Evolutionary conservation across 106 monocot species (phyloP).

Genomic region (Hemerocallis citrina): DNA sequence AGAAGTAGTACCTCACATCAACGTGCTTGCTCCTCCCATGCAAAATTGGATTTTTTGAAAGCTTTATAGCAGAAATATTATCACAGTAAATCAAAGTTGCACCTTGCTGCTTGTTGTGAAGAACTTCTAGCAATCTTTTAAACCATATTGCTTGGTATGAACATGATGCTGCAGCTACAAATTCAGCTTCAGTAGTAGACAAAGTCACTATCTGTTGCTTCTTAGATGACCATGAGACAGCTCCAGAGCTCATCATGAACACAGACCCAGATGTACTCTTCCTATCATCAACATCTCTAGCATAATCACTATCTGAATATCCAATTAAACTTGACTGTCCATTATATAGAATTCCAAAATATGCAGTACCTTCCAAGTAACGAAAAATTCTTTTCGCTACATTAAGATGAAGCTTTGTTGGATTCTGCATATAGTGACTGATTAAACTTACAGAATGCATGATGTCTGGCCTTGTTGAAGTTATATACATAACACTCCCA

Average conservation of each 20-base stretch:
- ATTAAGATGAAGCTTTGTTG: background rate
- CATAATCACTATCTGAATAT: conserved; percentile 10
- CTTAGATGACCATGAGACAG: conserved; percentile 8
- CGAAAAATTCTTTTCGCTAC: conserved; percentile 13
- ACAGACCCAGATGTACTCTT: conserved; percentile 8
- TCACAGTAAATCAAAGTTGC: background rate
- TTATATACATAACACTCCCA: conserved; percentile 18
- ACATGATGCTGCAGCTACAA: background rate
- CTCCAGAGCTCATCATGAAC: background rate
- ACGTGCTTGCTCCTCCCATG: background rate
- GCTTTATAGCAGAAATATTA: conserved; percentile 3
- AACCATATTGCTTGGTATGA: background rate
- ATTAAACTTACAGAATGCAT: background rate
- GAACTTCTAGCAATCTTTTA: background rate
- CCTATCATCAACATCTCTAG: background rate
- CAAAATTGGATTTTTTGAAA: conserved; percentile 7
- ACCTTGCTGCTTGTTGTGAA: background rate
- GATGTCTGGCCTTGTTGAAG: conserved; percentile 20
- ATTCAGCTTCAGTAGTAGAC: conserved; percentile 5
- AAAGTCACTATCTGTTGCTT: conserved; percentile 5
- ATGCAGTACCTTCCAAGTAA: conserved; percentile 12
- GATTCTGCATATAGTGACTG: background rate
- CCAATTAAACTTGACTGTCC: conserved; percentile 2
- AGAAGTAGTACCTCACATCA: conserved; percentile 1
- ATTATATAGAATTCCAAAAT: conserved; percentile 5